These are phyloP conservation scores for Ustilago lituana DNA, from an alignment of 1,284 basidiomycete genomes.

Conservation along the genomic window DNA sequence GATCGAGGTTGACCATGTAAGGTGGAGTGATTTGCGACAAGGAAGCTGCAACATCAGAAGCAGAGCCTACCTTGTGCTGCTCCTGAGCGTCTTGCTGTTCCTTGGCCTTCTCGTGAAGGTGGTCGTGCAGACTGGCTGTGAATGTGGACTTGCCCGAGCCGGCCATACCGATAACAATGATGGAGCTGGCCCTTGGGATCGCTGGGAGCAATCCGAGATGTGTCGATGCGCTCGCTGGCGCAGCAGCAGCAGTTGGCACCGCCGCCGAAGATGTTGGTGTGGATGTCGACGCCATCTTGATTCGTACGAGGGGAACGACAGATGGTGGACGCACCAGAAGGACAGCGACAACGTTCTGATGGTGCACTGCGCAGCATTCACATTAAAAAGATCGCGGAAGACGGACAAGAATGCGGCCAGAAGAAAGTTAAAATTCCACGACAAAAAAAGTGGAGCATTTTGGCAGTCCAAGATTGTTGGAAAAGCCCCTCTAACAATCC, in stretches of 20 bases:
- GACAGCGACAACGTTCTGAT: neutral
- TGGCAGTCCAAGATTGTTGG: neutral
- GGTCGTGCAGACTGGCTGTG: slow-evolving; percentile 71
- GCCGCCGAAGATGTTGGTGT: neutral
- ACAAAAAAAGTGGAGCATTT: slow-evolving; percentile 22
- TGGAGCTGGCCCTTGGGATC: slow-evolving; percentile 58
- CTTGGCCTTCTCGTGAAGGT: slow-evolving; percentile 41
- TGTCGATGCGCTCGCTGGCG: slow-evolving; percentile 18
- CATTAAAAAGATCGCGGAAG: slow-evolving; percentile 5
- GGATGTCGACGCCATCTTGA: slow-evolving; percentile 22
- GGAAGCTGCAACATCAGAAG: neutral
- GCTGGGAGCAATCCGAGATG: slow-evolving; percentile 49
- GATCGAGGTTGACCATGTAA: slow-evolving; percentile 97
- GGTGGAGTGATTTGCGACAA: slow-evolving; percentile 72
- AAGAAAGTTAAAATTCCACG: slow-evolving; percentile 12
- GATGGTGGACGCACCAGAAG: neutral
- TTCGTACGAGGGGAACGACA: neutral
- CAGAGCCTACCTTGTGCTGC: slow-evolving; percentile 4
- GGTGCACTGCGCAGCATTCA: slow-evolving; percentile 1
- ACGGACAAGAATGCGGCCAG: slow-evolving; percentile 7
- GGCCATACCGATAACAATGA: slow-evolving; percentile 78
- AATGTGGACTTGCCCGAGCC: slow-evolving; percentile 97
- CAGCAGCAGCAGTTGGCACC: too few species aligned
- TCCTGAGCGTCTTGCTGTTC: slow-evolving; percentile 26
- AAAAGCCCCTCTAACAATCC: neutral